Conservation (phyloP, 2,329 filamentous ascomycete genomes). For the Phymatotrichopsis omnivora region DNA sequence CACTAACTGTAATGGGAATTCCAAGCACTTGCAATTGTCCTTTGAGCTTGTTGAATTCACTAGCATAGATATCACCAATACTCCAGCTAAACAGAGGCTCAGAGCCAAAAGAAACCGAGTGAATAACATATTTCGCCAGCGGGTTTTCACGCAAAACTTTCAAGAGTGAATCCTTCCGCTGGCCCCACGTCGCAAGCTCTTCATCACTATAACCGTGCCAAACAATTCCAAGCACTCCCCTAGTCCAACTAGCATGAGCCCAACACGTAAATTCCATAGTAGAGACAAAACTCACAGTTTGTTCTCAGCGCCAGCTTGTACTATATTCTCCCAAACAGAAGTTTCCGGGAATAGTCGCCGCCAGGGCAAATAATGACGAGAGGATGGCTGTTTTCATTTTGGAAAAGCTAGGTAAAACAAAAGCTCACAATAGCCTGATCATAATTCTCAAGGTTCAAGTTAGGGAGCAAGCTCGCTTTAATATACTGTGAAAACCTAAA, state of each 20-base stretch:
- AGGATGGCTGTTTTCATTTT: too few relatives aligned
- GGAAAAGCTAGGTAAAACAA: too few relatives aligned
- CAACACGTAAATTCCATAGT: neutral
- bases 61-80: constrained; percentile 10
- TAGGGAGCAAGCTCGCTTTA: too few relatives aligned
- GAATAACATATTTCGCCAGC: constrained; percentile 10
- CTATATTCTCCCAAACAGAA: constrained; percentile 15
- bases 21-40: constrained; percentile 1
- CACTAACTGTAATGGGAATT: constrained; percentile 12
- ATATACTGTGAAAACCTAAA: too few relatives aligned
- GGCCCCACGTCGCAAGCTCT: constrained; percentile 8
- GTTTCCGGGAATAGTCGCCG: too few relatives aligned
- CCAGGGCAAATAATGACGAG: too few relatives aligned
- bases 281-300: constrained; percentile 6
- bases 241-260: neutral
- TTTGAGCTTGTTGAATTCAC: constrained; percentile 11
- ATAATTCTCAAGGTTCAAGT: too few relatives aligned
- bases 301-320: constrained; percentile 18
- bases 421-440: too few relatives aligned
- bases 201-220: constrained; percentile 13
- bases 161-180: constrained; percentile 11
- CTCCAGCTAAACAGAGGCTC: constrained; percentile 16
- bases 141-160: constrained; percentile 10
- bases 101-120: constrained; percentile 13
- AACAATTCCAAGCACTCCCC: constrained; percentile 14